A percentile compares a stretch with the other conserved stretches of the same genome.
These are phyloP conservation scores for Bipolaris victoriae DNA, from an alignment of 2,329 filamentous ascomycete genomes.

Conservation along the genomic window DNA sequence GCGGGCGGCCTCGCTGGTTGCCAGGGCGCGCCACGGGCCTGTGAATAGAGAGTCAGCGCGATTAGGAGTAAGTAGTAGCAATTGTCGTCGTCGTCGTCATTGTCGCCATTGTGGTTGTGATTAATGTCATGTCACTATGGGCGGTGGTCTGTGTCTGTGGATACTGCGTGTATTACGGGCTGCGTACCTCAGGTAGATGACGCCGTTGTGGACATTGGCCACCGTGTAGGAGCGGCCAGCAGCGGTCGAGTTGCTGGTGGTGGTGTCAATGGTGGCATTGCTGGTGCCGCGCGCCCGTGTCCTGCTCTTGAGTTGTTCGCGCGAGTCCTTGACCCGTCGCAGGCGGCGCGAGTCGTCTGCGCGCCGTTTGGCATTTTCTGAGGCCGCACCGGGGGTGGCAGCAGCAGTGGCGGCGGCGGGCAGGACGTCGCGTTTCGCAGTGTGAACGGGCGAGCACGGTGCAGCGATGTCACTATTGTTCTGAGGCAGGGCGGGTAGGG, in stretches of 20 bases:
- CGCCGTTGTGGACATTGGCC: constrained; percentile 56
- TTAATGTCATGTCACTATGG: too few species aligned
- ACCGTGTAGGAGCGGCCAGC: constrained; percentile 54
- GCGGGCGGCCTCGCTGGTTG: constrained; percentile 42
- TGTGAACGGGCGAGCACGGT: constrained; percentile 33
- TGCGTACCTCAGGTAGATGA: constrained; percentile 55
- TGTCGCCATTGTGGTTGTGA: not conserved
- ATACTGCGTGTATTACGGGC: not conserved
- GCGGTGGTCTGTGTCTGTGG: not conserved
- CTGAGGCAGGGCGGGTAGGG: constrained; percentile 41
- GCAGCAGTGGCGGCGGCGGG: constrained; percentile 16
- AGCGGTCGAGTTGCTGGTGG: constrained; percentile 33
- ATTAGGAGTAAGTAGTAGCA: not conserved
- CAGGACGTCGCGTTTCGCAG: constrained; percentile 35
- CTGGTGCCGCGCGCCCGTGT: constrained; percentile 40
- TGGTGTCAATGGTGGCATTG: constrained; percentile 42
- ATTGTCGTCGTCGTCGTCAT: not conserved
- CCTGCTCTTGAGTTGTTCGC: constrained; percentile 45
- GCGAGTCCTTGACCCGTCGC: constrained; percentile 47
- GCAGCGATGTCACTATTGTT: constrained; percentile 30
- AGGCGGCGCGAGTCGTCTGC: constrained; percentile 41
- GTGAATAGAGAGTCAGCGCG: constrained; percentile 24
- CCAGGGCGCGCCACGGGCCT: constrained; percentile 47
- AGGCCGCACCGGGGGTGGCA: not conserved
- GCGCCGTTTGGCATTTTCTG: constrained; percentile 39